These are phyloP conservation scores for Cryptococcus floricola DNA, from an alignment of 1,284 basidiomycete species.

Conservation along the genomic window DNA sequence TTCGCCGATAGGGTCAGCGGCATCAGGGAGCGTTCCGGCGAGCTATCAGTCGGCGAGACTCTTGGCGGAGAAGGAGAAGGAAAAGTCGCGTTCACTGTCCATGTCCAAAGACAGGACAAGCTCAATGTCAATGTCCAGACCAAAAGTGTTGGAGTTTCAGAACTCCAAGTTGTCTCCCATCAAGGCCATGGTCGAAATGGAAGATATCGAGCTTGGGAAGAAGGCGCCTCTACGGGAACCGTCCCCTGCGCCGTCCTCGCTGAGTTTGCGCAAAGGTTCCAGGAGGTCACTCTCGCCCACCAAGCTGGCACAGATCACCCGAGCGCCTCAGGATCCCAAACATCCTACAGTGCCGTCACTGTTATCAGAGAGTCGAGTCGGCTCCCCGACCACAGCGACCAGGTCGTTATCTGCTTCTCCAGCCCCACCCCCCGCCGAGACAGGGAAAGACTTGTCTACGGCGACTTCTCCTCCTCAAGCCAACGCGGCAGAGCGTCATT, in stretches of 20 bases:
- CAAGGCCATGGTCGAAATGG: conserved; percentile 10
- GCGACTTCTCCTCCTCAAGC: not conserved
- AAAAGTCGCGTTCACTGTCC: conserved; percentile 11
- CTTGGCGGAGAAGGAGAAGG: conserved; percentile 23
- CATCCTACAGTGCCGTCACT: not conserved
- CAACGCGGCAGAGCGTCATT: not conserved
- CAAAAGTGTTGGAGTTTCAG: not conserved
- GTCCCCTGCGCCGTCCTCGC: conserved; percentile 26
- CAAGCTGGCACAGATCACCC: not conserved
- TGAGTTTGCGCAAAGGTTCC: conserved; percentile 11
- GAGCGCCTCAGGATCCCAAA: not conserved
- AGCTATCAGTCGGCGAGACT: conserved; percentile 41
- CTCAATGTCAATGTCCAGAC: not conserved
- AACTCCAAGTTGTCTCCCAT: conserved; percentile 11
- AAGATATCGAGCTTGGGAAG: conserved; percentile 19
- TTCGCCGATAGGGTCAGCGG: conserved; percentile 8
- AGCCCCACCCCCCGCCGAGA: not conserved
- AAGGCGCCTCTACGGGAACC: conserved; percentile 18
- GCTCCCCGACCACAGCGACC: not conserved
- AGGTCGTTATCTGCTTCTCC: not conserved
- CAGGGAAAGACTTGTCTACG: not conserved
- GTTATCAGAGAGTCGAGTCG: not conserved
- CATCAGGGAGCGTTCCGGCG: conserved; percentile 14
- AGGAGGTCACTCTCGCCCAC: not conserved
- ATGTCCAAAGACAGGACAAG: conserved; percentile 3